Conservation (phyloP, 441 rosid species). For the Syzygium syzygioides region DNA sequence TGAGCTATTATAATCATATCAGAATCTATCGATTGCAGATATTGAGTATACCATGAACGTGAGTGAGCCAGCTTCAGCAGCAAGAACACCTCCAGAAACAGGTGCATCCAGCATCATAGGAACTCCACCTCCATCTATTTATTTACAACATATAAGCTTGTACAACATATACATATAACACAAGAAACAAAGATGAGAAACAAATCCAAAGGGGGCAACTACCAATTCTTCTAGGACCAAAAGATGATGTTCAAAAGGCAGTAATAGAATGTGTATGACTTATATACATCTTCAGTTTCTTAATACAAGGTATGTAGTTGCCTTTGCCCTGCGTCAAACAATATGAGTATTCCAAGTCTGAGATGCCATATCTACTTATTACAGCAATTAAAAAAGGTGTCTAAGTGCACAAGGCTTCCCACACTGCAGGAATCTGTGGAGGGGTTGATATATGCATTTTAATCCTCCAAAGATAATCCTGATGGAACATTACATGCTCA, state of each 20-base stretch:
- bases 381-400: not conserved
- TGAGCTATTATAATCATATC: not conserved
- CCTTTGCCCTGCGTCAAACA: not conserved
- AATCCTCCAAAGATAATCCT: not conserved
- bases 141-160: slow-evolving; percentile 7
- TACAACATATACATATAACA: not conserved
- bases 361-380: not conserved
- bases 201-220: not conserved
- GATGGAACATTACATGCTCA: not conserved
- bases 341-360: not conserved
- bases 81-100: slow-evolving; percentile 91
- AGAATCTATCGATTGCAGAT: not conserved
- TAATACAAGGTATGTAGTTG: not conserved
- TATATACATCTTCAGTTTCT: not conserved
- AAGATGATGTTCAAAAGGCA: not conserved
- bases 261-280: not conserved
- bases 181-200: not conserved
- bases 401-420: not conserved
- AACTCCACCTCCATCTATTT: slow-evolving; percentile 42
- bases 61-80: slow-evolving; percentile 76
- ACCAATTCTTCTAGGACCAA: not conserved
- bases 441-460: not conserved
- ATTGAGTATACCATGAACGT: slow-evolving; percentile 63
- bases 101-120: slow-evolving; percentile 96
- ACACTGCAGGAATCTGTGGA: not conserved